Evolutionary conservation across 495 filamentous ascomycete species (phyloP).

Genomic region (Rhizodiscina lignyota): DNA sequence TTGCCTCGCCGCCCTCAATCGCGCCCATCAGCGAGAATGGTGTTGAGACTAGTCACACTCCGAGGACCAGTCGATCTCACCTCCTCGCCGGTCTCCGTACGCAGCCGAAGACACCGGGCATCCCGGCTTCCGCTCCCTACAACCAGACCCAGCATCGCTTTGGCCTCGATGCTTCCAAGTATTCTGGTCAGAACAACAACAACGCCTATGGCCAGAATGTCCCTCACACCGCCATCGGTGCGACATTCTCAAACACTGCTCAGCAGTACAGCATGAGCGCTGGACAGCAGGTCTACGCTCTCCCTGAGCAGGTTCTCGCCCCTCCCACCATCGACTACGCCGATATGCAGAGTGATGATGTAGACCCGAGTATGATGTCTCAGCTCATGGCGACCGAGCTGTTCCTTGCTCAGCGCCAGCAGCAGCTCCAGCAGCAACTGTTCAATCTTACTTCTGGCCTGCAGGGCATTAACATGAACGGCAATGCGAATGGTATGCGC

Average conservation of each 20-base stretch:
- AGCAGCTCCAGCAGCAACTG: constrained; percentile 54
- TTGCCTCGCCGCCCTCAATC: constrained; percentile 40
- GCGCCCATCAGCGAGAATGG: constrained; percentile 49
- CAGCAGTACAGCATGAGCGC: constrained; percentile 31
- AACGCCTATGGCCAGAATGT: constrained; percentile 27
- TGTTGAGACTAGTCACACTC: constrained; percentile 50
- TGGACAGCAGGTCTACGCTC: constrained; percentile 44
- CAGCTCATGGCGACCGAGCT: constrained; percentile 73
- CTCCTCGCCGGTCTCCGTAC: constrained; percentile 87
- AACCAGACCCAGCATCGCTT: constrained; percentile 33
- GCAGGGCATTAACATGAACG: constrained; percentile 50
- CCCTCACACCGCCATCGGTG: constrained; percentile 46
- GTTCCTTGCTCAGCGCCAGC: constrained; percentile 76
- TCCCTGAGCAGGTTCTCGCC: constrained; percentile 72
- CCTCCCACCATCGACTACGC: constrained; percentile 57
- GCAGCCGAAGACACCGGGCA: constrained; percentile 68
- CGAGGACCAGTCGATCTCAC: constrained; percentile 86
- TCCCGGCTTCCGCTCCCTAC: constrained; percentile 45
- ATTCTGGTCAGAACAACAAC: constrained; percentile 21
- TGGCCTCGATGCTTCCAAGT: constrained; percentile 30
- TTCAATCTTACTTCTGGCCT: constrained; percentile 32
- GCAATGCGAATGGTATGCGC: constrained; percentile 18
- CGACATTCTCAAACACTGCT: constrained; percentile 30
- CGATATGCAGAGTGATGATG: constrained; percentile 44
- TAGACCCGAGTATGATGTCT: constrained; percentile 70